Evolutionary conservation across 257 asterid genomes (phyloP).

Genomic region (Linderniella brevidens): DNA sequence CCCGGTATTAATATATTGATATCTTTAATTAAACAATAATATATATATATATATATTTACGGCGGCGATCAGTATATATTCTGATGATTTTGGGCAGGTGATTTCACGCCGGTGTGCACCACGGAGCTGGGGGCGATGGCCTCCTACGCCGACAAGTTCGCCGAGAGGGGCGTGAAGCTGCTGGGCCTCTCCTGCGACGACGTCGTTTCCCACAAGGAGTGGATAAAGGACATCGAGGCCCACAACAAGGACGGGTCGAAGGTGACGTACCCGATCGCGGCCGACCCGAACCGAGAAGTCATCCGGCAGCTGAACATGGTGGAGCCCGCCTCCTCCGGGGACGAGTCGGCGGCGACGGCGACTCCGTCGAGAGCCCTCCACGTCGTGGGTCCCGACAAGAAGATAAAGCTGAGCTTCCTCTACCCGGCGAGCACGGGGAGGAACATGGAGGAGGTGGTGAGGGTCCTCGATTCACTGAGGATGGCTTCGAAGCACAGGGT

Average conservation of each 20-base stretch:
- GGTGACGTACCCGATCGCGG: constrained; percentile 62
- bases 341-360: constrained; percentile 24
- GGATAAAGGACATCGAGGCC: constrained; percentile 85
- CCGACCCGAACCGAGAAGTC: constrained; percentile 41
- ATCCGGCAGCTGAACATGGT: constrained; percentile 74
- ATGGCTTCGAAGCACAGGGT: constrained; percentile 43
- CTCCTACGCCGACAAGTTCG: constrained; percentile 48
- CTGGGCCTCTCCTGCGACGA: constrained; percentile 69
- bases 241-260: constrained; percentile 31
- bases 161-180: constrained; percentile 56
- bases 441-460: constrained; percentile 75
- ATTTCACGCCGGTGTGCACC: constrained; percentile 89
- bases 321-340: constrained; percentile 59
- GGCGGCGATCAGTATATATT: too few relatives aligned
- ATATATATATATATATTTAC: too few relatives aligned
- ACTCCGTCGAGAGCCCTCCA: constrained; percentile 72
- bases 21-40: too few relatives aligned
- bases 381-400: constrained; percentile 72
- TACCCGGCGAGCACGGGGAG: constrained; percentile 79
- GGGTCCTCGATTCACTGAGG: constrained; percentile 56
- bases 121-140: constrained; percentile 88
- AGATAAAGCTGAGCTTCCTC: constrained; percentile 64
- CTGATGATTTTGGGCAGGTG: constrained; percentile 18
- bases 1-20: constrained; percentile 18
- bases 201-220: constrained; percentile 42